Conservation (phyloP, 2,329 filamentous ascomycete genomes). For the Dactylonectria macrodidyma region DNA sequence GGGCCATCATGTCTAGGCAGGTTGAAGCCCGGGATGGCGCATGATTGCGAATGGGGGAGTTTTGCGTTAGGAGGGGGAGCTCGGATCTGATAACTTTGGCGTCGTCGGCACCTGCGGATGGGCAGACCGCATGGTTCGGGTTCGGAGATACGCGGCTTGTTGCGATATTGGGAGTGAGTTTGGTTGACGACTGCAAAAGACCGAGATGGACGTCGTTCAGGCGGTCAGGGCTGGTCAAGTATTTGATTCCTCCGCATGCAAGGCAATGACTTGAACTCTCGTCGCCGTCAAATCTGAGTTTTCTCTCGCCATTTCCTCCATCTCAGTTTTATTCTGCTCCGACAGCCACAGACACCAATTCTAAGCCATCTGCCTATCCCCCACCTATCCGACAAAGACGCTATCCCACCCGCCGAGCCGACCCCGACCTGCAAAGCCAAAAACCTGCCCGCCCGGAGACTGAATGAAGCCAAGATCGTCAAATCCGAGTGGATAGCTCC, state of each 20-base stretch:
- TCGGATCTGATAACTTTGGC: not conserved
- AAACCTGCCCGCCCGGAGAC: not conserved
- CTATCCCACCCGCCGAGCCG: slow-evolving; percentile 27
- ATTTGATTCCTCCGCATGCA: slow-evolving; percentile 2
- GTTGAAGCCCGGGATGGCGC: no score
- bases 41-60: no score
- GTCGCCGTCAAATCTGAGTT: not conserved
- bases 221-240: not conserved
- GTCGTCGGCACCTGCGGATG: not conserved
- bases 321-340: not conserved
- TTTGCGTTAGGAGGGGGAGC: not conserved
- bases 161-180: not conserved
- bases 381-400: slow-evolving; percentile 13
- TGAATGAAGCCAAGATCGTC: not conserved
- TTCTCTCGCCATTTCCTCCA: not conserved
- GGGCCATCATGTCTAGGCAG: not conserved
- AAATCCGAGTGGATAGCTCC: slow-evolving; percentile 2
- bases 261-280: slow-evolving; percentile 23
- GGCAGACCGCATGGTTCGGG: not conserved
- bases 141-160: slow-evolving; percentile 40
- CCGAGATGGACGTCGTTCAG: slow-evolving; percentile 10
- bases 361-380: slow-evolving; percentile 22
- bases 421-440: not conserved
- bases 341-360: not conserved
- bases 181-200: not conserved